A percentile compares a stretch with the other conserved stretches of the same genome.
These are phyloP conservation scores for Puya raimondii DNA, from an alignment of 176 grass and related monocot genomes.

Conservation along the genomic window DNA sequence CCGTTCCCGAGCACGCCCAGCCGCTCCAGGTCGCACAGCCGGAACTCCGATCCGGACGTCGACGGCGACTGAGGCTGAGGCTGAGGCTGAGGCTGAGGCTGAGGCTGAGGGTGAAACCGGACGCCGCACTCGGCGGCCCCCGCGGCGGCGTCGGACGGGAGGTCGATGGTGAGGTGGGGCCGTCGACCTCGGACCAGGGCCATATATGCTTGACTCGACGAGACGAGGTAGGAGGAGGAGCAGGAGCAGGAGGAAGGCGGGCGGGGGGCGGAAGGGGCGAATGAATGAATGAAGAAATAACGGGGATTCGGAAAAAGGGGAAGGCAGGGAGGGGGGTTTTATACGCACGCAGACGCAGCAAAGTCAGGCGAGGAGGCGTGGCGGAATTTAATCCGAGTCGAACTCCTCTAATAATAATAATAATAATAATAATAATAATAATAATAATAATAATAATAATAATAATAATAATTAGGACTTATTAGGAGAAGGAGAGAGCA, in stretches of 20 bases:
- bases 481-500: too few species aligned
- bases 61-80: background rate
- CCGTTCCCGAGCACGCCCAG: conserved; percentile 33
- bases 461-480: too few species aligned
- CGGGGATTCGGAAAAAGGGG: background rate
- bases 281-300: too few species aligned
- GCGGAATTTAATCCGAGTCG: too few species aligned
- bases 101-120: background rate
- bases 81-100: background rate
- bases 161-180: conserved; percentile 11
- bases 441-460: too few species aligned
- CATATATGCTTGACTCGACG: background rate
- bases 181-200: conserved; percentile 8
- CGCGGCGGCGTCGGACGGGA: background rate
- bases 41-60: conserved; percentile 6
- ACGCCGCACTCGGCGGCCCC: background rate
- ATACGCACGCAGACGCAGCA: too few species aligned
- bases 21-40: conserved; percentile 40
- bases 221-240: too few species aligned
- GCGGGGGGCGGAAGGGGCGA: too few species aligned
- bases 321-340: too few species aligned
- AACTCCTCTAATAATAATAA: too few species aligned
- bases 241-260: background rate
- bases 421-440: too few species aligned
- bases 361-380: too few species aligned